Conservation (phyloP, 768 basidiomycete genomes). For the Rhodosporidiobolus sp. region DNA sequence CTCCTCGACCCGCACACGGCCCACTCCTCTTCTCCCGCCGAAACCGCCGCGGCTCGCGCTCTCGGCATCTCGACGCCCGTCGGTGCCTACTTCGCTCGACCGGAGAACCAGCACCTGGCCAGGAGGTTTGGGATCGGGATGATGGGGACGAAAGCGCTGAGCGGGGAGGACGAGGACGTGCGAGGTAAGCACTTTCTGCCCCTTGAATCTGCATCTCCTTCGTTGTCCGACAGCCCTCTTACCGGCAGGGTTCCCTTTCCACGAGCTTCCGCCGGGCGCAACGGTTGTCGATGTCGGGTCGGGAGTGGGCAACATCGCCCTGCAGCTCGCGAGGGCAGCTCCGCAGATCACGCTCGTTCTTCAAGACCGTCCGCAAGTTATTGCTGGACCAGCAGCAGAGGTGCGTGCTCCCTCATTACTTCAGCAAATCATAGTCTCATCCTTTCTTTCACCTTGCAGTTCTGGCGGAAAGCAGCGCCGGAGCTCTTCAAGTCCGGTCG, state of each 20-base stretch:
- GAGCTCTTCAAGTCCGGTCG: no score
- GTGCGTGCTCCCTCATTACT: not conserved
- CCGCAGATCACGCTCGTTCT: slow-evolving; percentile 45
- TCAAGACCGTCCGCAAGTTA: slow-evolving; percentile 46
- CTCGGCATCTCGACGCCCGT: slow-evolving; percentile 41
- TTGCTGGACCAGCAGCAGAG: not conserved
- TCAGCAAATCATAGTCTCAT: not conserved
- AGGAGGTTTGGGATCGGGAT: slow-evolving; percentile 50
- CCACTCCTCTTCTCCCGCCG: slow-evolving; percentile 27
- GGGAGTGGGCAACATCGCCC: slow-evolving; percentile 41
- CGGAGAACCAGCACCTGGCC: slow-evolving; percentile 41
- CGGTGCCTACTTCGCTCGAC: slow-evolving; percentile 45
- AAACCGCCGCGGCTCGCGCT: slow-evolving; percentile 45
- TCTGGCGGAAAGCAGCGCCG: no score
- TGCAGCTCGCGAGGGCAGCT: slow-evolving; percentile 41
- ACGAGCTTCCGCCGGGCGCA: slow-evolving; percentile 48
- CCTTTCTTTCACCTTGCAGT: not conserved
- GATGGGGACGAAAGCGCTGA: slow-evolving; percentile 1
- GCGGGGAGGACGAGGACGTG: no score
- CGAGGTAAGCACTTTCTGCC: no score
- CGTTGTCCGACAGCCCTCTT: no score
- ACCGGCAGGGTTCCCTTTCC: slow-evolving; percentile 55
- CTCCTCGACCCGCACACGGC: slow-evolving; percentile 37
- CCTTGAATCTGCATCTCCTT: not conserved
- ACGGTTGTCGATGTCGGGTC: slow-evolving; percentile 50